Percentiles rank a stretch among this genome's conserved stretches.
phyloP scores from a whole-genome alignment of 2,329 filamentous ascomycete genomes.

The Aureobasidium sp. region DNA sequence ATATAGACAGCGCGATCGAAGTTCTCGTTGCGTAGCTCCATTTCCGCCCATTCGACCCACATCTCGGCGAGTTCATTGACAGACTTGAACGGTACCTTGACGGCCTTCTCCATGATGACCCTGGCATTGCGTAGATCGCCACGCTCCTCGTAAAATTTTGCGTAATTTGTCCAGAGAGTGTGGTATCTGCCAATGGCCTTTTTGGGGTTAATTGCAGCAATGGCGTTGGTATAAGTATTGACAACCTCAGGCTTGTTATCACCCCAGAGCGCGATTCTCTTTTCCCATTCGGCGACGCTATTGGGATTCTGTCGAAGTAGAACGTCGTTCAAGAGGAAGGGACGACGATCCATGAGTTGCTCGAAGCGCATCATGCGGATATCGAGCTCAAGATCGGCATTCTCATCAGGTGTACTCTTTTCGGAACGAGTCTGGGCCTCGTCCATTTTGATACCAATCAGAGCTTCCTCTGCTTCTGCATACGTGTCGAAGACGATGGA shows the following conservation, averaged over 20 bases:
- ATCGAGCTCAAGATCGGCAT: constrained; percentile 88
- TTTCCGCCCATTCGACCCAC: constrained; percentile 99
- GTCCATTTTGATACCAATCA: constrained; percentile 88
- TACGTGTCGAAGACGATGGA: constrained; percentile 95
- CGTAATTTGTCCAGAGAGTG: constrained; percentile 92
- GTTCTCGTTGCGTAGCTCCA: constrained; percentile 93
- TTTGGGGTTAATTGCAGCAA: constrained; percentile 86
- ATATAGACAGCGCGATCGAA: constrained; percentile 91
- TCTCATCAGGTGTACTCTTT: constrained; percentile 67
- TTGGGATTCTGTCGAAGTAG: constrained; percentile 91
- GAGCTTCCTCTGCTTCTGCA: constrained; percentile 91
- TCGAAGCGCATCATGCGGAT: constrained; percentile 97
- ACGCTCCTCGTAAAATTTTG: constrained; percentile 89
- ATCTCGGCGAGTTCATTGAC: constrained; percentile 95
- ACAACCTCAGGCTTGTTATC: constrained; percentile 87
- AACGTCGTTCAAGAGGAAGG: constrained; percentile 94
- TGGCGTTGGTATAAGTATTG: constrained; percentile 89
- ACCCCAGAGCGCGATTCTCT: constrained; percentile 90
- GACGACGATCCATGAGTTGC: constrained; percentile 91
- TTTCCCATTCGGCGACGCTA: constrained; percentile 95
- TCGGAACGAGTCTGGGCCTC: constrained; percentile 71
- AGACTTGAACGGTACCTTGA: constrained; percentile 95
- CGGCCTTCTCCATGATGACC: constrained; percentile 93
- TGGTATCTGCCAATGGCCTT: constrained; percentile 90
- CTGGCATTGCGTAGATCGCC: constrained; percentile 78